Evolutionary conservation across 257 asterid species (phyloP).

Genomic region (Fraxinus anomala): DNA sequence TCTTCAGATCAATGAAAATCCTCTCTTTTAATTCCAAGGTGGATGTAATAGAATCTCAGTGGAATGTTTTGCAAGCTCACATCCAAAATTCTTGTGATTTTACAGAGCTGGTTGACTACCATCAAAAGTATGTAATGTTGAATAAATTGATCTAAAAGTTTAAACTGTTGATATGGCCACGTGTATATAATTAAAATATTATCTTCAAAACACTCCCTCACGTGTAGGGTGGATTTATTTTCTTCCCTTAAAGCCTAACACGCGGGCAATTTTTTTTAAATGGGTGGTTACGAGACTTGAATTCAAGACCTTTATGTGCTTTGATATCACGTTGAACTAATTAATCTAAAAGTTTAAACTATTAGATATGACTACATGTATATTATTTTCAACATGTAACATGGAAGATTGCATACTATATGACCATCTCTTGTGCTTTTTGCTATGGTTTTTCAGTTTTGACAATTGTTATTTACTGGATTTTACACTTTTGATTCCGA

Average conservation of each 20-base stretch:
- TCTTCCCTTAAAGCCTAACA: too few species aligned
- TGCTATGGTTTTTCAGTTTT: slow-evolving; percentile 5
- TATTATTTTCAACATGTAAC: background rate
- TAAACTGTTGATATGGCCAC: too few species aligned
- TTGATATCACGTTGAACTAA: too few species aligned
- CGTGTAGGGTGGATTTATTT: too few species aligned
- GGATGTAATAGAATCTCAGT: slow-evolving; percentile 98
- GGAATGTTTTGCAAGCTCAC: slow-evolving; percentile 92
- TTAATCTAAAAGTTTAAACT: too few species aligned
- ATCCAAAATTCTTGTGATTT: slow-evolving; percentile 90
- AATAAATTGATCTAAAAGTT: background rate
- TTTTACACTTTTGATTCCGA: slow-evolving; percentile 6
- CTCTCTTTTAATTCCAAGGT: slow-evolving; percentile 52
- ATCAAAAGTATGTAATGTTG: slow-evolving; percentile 79
- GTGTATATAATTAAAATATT: too few species aligned
- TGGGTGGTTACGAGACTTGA: too few species aligned
- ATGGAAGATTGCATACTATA: slow-evolving; percentile 9
- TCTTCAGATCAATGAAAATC: slow-evolving; percentile 16
- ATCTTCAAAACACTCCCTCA: too few species aligned
- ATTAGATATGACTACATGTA: too few species aligned
- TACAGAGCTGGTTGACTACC: slow-evolving; percentile 89
- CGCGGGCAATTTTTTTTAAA: too few species aligned
- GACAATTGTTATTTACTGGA: slow-evolving; percentile 13
- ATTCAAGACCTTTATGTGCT: too few species aligned
- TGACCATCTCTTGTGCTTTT: slow-evolving; percentile 20